Percentiles rank a stretch among this genome's conserved stretches.
Evolutionary conservation across 1,284 basidiomycete species (phyloP).

Genomic region (Dichomitus squalens): DNA sequence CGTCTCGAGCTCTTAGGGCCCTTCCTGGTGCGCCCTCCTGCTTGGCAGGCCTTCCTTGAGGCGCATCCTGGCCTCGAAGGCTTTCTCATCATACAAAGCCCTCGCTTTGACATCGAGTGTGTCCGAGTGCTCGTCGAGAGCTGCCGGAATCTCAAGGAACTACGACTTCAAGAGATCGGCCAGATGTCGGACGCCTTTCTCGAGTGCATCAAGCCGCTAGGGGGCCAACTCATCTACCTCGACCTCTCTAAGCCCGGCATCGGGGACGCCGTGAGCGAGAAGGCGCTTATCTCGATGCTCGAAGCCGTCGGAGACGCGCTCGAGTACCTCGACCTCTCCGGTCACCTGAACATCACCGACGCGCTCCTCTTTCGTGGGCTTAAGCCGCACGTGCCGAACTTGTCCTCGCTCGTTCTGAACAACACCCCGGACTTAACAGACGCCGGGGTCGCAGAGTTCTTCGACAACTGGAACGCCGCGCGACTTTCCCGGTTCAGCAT

Average conservation of each 20-base stretch:
- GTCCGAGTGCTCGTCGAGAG: slow-evolving; percentile 62
- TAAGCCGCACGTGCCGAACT: slow-evolving; percentile 47
- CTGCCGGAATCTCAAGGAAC: slow-evolving; percentile 66
- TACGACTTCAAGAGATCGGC: slow-evolving; percentile 84
- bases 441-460: slow-evolving; percentile 69
- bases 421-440: slow-evolving; percentile 70
- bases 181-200: slow-evolving; percentile 70
- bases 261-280: slow-evolving; percentile 43
- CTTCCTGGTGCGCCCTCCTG: slow-evolving; percentile 78
- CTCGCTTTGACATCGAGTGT: slow-evolving; percentile 83
- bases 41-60: slow-evolving; percentile 81
- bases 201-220: slow-evolving; percentile 49
- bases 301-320: slow-evolving; percentile 41
- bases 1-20: slow-evolving; percentile 86
- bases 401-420: slow-evolving; percentile 63
- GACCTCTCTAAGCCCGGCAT: slow-evolving; percentile 49
- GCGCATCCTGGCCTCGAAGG: slow-evolving; percentile 61
- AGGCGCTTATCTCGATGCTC: slow-evolving; percentile 53
- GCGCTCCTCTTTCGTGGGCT: slow-evolving; percentile 65
- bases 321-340: slow-evolving; percentile 64
- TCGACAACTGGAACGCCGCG: slow-evolving; percentile 42
- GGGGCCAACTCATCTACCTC: slow-evolving; percentile 46
- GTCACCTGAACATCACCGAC: slow-evolving; percentile 61
- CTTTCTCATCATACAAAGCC: slow-evolving; percentile 85
- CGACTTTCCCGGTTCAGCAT: slow-evolving; percentile 58